phyloP scores from a whole-genome alignment of 2,329 filamentous ascomycete species.

The Escovopsis sp. region DNA sequence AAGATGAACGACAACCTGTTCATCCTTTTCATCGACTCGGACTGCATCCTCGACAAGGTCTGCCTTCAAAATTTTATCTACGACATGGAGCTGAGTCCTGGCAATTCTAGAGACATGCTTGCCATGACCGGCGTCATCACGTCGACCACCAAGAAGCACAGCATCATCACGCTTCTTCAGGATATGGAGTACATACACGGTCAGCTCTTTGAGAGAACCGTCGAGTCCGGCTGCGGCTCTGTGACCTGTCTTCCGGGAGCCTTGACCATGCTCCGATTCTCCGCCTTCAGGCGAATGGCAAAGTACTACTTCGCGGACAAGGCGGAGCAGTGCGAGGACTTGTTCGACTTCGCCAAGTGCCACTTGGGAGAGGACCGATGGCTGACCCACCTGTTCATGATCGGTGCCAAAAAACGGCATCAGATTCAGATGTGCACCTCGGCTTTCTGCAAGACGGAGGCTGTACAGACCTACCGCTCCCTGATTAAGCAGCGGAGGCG shows the following conservation, averaged over 20 bases:
- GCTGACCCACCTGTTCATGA: slow-evolving; percentile 98
- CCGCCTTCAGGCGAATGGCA: slow-evolving; percentile 90
- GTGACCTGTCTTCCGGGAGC: slow-evolving; percentile 92
- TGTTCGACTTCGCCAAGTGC: slow-evolving; percentile 94
- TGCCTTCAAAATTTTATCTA: slow-evolving; percentile 97
- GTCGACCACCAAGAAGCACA: slow-evolving; percentile 77
- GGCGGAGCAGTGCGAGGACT: slow-evolving; percentile 83
- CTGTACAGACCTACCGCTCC: slow-evolving; percentile 73
- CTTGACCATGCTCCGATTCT: slow-evolving; percentile 90
- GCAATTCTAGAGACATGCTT: slow-evolving; percentile 82
- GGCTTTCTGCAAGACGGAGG: slow-evolving; percentile 96
- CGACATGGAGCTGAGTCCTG: slow-evolving; percentile 94
- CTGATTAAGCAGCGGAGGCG: slow-evolving; percentile 86
- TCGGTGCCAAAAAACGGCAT: slow-evolving; percentile 80
- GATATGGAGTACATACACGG: slow-evolving; percentile 98
- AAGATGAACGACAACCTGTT: slow-evolving; percentile 84
- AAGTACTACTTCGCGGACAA: slow-evolving; percentile 98
- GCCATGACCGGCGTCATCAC: slow-evolving; percentile 98
- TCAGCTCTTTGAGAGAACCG: slow-evolving; percentile 87
- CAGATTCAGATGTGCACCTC: slow-evolving; percentile 97
- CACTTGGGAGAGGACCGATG: slow-evolving; percentile 92
- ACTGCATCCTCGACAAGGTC: slow-evolving; percentile 81
- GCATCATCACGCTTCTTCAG: slow-evolving; percentile 80
- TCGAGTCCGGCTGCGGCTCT: slow-evolving; percentile 85
- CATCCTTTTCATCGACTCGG: slow-evolving; percentile 92